These are phyloP conservation scores for Aspergillus heteromorphus DNA, from an alignment of 495 filamentous ascomycete species.

Conservation along the genomic window DNA sequence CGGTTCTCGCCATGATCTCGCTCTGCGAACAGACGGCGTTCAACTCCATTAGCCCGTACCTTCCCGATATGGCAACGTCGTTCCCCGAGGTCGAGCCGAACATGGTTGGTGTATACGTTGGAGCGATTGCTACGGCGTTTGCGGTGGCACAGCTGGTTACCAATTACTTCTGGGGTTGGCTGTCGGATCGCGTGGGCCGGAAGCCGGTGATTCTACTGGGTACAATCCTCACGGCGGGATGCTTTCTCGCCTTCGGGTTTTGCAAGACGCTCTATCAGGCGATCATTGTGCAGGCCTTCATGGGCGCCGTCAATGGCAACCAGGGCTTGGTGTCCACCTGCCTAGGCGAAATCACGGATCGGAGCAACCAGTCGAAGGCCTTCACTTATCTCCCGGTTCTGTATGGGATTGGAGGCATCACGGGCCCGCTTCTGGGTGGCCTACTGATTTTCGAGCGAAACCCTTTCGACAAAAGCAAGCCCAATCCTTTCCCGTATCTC, in stretches of 20 bases:
- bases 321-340: conserved; percentile 83
- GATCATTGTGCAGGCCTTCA: conserved; percentile 74
- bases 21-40: conserved; percentile 92
- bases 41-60: conserved; percentile 94
- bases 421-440: conserved; percentile 86
- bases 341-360: conserved; percentile 90
- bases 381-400: conserved; percentile 91
- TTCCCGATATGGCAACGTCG: conserved; percentile 81
- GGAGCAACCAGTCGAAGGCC: conserved; percentile 84
- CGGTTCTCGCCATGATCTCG: conserved; percentile 79
- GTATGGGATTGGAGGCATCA: conserved; percentile 89
- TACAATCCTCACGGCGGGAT: conserved; percentile 70
- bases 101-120: conserved; percentile 83
- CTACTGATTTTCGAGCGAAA: conserved; percentile 60
- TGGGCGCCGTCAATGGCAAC: conserved; percentile 93
- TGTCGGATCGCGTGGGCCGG: conserved; percentile 83
- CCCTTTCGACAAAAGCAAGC: conserved; percentile 45
- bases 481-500: conserved; percentile 72
- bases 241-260: conserved; percentile 85
- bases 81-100: conserved; percentile 72
- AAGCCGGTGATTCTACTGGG: conserved; percentile 90
- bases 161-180: conserved; percentile 90
- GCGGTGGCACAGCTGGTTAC: conserved; percentile 87
- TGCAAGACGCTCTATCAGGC: conserved; percentile 78
- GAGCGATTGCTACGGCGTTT: conserved; percentile 82